Percentiles rank a stretch among this genome's conserved stretches.
These are phyloP conservation scores for Colletotrichum trifolii DNA, from an alignment of 2,329 filamentous ascomycete species.

Conservation along the genomic window DNA sequence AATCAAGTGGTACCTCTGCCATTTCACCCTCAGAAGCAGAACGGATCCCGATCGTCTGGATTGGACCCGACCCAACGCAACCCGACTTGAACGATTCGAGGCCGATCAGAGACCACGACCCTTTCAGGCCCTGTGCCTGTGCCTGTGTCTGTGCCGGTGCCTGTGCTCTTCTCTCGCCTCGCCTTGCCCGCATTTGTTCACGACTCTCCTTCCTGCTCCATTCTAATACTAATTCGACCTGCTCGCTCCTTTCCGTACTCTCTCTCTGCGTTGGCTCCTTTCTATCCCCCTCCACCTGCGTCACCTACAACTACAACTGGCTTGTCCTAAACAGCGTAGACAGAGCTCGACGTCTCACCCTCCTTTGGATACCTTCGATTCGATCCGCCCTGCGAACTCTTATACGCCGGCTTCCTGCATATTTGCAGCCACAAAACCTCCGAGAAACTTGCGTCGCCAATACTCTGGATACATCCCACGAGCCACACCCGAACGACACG, in stretches of 20 bases:
- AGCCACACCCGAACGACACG: constrained; percentile 11
- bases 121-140: neutral
- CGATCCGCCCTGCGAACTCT: constrained; percentile 18
- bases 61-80: constrained; percentile 6
- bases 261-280: neutral
- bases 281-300: neutral
- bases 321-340: constrained; percentile 5
- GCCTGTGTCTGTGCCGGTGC: neutral
- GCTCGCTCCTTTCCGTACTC: constrained; percentile 8
- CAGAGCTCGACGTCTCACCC: constrained; percentile 22
- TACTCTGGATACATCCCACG: neutral
- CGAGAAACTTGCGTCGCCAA: constrained; percentile 15
- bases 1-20: neutral
- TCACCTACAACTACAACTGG: neutral
- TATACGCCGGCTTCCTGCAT: constrained; percentile 13
- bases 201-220: constrained; percentile 29
- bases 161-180: constrained; percentile 9
- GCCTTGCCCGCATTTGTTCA: constrained; percentile 32
- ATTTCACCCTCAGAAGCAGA: neutral
- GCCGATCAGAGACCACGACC: constrained; percentile 24
- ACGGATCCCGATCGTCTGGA: constrained; percentile 20
- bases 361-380: constrained; percentile 30
- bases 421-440: constrained; percentile 18
- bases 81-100: constrained; percentile 15
- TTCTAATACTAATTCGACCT: constrained; percentile 29